Conservation (phyloP, 441 rosid species). For the Isatis lusitanica region DNA sequence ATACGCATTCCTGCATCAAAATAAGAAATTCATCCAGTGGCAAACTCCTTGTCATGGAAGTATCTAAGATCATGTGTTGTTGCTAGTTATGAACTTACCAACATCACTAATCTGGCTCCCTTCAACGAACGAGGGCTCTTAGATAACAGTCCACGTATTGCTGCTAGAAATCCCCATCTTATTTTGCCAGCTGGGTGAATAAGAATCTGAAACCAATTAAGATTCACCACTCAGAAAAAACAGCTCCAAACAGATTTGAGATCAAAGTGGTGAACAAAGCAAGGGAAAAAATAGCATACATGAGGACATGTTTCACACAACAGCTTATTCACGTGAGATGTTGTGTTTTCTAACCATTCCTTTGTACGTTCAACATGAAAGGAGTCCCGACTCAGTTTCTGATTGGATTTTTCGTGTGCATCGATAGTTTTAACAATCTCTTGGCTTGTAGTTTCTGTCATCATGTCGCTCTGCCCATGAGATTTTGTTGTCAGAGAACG, state of each 20-base stretch:
- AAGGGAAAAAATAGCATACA: slow-evolving; percentile 46
- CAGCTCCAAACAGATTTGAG: slow-evolving; percentile 1
- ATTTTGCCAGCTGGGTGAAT: slow-evolving; percentile 73
- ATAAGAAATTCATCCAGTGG: slow-evolving; percentile 10
- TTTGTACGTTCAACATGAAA: slow-evolving; percentile 73
- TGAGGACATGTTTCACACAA: slow-evolving; percentile 77
- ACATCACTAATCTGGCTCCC: slow-evolving; percentile 69
- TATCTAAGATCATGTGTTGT: neutral
- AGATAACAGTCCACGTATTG: slow-evolving; percentile 66
- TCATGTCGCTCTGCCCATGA: slow-evolving; percentile 39
- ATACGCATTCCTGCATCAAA: slow-evolving; percentile 81
- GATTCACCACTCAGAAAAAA: slow-evolving; percentile 2
- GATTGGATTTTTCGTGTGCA: slow-evolving; percentile 35
- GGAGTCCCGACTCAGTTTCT: slow-evolving; percentile 41
- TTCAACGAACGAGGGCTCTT: slow-evolving; percentile 64
- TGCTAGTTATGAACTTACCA: slow-evolving; percentile 52
- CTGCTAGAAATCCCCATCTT: slow-evolving; percentile 72
- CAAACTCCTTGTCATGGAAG: neutral
- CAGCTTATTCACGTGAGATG: slow-evolving; percentile 67
- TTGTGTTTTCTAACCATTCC: slow-evolving; percentile 79
- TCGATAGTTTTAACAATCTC: slow-evolving; percentile 34
- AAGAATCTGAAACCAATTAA: slow-evolving; percentile 60
- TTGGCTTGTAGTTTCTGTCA: slow-evolving; percentile 40
- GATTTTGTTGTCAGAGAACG: slow-evolving; percentile 54
- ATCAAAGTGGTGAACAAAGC: slow-evolving; percentile 26